A percentile compares a stretch with the other conserved stretches of the same genome.
These are phyloP conservation scores for Erucastrum elatum DNA, from an alignment of 345 rosid species.

Conservation along the genomic window DNA sequence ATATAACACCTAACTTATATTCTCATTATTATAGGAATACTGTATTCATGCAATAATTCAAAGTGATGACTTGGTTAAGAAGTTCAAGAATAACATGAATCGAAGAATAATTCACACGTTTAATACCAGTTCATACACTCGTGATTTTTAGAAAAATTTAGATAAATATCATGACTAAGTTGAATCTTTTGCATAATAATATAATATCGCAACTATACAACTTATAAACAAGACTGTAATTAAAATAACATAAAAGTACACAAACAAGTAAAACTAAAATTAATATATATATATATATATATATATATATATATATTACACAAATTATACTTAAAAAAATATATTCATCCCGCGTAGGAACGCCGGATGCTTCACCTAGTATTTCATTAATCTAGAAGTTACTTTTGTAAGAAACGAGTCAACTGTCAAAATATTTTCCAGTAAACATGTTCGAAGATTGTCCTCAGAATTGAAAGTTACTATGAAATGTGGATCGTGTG, in stretches of 20 bases:
- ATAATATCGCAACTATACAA: no score
- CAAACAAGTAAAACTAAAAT: neutral
- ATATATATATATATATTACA: neutral
- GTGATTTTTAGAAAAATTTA: no score
- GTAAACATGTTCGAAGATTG: neutral
- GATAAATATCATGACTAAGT: no score
- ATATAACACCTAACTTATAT: neutral
- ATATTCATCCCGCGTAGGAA: neutral
- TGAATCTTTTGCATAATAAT: no score
- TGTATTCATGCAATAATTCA: no score
- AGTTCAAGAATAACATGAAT: neutral
- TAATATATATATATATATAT: no score
- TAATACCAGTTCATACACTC: no score
- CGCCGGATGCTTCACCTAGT: neutral
- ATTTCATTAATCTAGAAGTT: neutral
- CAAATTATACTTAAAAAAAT: no score
- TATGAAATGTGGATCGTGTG: neutral
- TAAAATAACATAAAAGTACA: neutral
- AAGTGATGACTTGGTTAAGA: no score
- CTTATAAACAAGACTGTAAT: no score
- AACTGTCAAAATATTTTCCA: neutral
- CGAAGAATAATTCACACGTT: neutral
- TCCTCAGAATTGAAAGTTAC: neutral
- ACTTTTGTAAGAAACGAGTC: neutral
- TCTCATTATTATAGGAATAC: no score